Evolutionary conservation across 306 rosid genomes (phyloP).

Genomic region (Calophaca sinica): DNA sequence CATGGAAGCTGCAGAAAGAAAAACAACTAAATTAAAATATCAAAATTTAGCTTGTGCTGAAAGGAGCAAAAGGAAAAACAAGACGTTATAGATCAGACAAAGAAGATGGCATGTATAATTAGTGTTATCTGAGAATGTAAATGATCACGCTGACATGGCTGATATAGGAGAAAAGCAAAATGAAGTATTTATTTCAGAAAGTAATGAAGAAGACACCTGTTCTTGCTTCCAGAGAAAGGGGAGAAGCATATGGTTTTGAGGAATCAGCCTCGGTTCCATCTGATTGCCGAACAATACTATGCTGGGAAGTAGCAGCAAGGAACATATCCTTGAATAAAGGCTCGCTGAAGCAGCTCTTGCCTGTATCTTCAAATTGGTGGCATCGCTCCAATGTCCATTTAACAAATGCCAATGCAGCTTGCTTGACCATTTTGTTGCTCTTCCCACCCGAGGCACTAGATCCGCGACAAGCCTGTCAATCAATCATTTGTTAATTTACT

Average conservation of each 20-base stretch:
- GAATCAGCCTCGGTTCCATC: conserved; percentile 74
- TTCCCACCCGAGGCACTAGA: conserved; percentile 83
- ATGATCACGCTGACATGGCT: conserved; percentile 15
- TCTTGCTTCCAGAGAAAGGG: conserved; percentile 69
- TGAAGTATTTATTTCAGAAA: conserved; percentile 35
- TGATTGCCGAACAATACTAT: conserved; percentile 54
- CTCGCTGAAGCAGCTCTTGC: conserved; percentile 91
- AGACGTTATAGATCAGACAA: conserved; percentile 16
- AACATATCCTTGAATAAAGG: conserved; percentile 73
- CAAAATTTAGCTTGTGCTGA: conserved; percentile 8
- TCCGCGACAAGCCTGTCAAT: conserved; percentile 78
- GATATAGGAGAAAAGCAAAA: conserved; percentile 35
- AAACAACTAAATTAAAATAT: conserved; percentile 13
- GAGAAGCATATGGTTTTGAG: conserved; percentile 64
- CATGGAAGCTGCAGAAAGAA: conserved; percentile 71
- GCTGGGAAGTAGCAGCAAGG: conserved; percentile 62
- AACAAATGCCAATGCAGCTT: conserved; percentile 79
- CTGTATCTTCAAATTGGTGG: conserved; percentile 82
- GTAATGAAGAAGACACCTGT: conserved; percentile 58
- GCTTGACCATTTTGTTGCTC: conserved; percentile 90
- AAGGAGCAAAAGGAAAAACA: conserved; percentile 25
- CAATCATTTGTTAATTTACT: conserved; percentile 50
- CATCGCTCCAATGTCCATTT: conserved; percentile 85
- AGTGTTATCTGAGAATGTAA: conserved; percentile 38
- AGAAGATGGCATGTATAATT: conserved; percentile 7